A percentile compares a stretch with the other conserved stretches of the same genome.
These are phyloP conservation scores for Malassezia slooffiae DNA, from an alignment of 1,284 basidiomycete genomes.

Conservation along the genomic window DNA sequence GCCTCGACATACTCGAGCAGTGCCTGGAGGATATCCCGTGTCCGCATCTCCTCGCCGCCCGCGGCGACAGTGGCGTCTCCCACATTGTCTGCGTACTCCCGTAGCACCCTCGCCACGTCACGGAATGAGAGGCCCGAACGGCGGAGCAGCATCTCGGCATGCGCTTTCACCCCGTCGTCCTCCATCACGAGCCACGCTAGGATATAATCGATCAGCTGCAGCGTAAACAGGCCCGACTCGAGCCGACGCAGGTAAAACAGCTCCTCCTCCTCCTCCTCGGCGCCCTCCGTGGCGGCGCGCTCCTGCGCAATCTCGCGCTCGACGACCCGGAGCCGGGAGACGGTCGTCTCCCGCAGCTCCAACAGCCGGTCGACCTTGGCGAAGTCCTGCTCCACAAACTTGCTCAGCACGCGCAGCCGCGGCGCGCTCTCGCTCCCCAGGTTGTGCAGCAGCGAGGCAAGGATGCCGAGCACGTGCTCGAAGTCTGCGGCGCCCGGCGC, in stretches of 20 bases:
- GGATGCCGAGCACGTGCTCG: slow-evolving; percentile 74
- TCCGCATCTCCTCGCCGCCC: slow-evolving; percentile 9
- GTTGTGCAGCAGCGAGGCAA: slow-evolving; percentile 78
- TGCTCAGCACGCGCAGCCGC: slow-evolving; percentile 72
- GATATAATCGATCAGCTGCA: slow-evolving; percentile 85
- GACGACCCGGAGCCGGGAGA: slow-evolving; percentile 54
- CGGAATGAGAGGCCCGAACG: slow-evolving; percentile 11
- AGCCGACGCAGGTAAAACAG: slow-evolving; percentile 70
- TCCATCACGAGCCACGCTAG: slow-evolving; percentile 94
- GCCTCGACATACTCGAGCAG: slow-evolving; percentile 27
- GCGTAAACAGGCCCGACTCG: slow-evolving; percentile 72
- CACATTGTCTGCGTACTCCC: slow-evolving; percentile 28
- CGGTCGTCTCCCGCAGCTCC: slow-evolving; percentile 67
- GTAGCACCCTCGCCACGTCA: slow-evolving; percentile 17
- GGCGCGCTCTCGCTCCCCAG: slow-evolving; percentile 70
- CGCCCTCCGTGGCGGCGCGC: slow-evolving; percentile 58
- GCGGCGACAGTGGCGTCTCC: slow-evolving; percentile 23
- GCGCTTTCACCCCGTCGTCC: slow-evolving; percentile 63
- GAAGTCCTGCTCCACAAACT: slow-evolving; percentile 83
- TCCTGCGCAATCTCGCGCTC: slow-evolving; percentile 60
- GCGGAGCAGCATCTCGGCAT: slow-evolving; percentile 18
- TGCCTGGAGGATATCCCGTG: slow-evolving; percentile 26
- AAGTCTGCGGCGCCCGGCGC: slow-evolving; percentile 54
- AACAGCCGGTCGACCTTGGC: slow-evolving; percentile 85
- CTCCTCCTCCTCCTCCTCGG: slow-evolving; percentile 57